phyloP scores from a whole-genome alignment of 148 eudicot species.

The Drosera capensis region DNA sequence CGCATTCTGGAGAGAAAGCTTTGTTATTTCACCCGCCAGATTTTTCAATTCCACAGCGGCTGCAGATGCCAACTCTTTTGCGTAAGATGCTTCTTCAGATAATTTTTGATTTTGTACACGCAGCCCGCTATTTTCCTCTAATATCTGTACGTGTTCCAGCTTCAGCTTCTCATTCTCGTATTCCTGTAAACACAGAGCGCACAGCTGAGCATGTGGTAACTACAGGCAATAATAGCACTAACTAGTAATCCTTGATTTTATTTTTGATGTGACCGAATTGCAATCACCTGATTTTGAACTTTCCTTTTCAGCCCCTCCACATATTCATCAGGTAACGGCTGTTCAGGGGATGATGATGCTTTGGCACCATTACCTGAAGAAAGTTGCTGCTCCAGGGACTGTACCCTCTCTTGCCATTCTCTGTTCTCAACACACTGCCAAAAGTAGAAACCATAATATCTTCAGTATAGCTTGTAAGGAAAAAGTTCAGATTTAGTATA shows the following conservation, averaged over 20 bases:
- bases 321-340: conserved; percentile 30
- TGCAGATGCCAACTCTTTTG: conserved; percentile 96
- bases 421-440: conserved; percentile 66
- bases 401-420: conserved; percentile 49
- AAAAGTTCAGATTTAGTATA: neutral
- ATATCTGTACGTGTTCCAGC: conserved; percentile 50
- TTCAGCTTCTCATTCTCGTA: conserved; percentile 67
- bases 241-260: no score
- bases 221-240: neutral
- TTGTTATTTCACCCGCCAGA: conserved; percentile 88
- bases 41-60: conserved; percentile 92
- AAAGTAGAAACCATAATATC: conserved; percentile 6
- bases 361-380: conserved; percentile 27
- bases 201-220: neutral
- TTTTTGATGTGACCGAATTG: neutral
- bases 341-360: conserved; percentile 19
- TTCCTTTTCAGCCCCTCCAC: conserved; percentile 58
- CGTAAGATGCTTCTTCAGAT: conserved; percentile 94
- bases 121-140: conserved; percentile 79
- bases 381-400: conserved; percentile 52
- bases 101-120: conserved; percentile 76
- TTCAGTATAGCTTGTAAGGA: neutral
- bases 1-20: conserved; percentile 62
- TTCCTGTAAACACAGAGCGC: conserved; percentile 37
- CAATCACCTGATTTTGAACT: conserved; percentile 63